Evolutionary conservation across 345 rosid genomes (phyloP).

Genomic region (Clarkia xantiana): DNA sequence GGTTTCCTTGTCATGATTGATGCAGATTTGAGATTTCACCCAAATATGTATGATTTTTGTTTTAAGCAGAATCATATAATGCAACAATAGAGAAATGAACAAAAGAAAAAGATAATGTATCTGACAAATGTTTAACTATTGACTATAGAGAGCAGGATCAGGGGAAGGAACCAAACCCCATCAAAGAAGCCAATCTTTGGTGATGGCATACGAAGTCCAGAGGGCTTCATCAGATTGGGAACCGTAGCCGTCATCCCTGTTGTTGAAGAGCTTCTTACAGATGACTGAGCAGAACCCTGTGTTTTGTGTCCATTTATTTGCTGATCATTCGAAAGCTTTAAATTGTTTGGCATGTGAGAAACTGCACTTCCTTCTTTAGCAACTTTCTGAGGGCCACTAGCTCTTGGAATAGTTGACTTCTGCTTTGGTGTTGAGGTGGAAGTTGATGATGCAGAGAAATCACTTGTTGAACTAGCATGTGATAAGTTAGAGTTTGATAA

Average conservation of each 20-base stretch:
- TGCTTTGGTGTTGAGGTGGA: slow-evolving; percentile 41
- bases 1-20: background rate
- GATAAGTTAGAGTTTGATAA: slow-evolving; percentile 29
- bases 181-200: slow-evolving; percentile 95
- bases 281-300: slow-evolving; percentile 12
- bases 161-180: slow-evolving; percentile 46
- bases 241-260: slow-evolving; percentile 14
- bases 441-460: slow-evolving; percentile 54
- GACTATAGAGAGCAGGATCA: slow-evolving; percentile 3
- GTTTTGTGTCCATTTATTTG: slow-evolving; percentile 19
- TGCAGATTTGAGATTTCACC: background rate
- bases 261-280: slow-evolving; percentile 21
- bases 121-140: slow-evolving; percentile 4
- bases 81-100: too few relatives aligned
- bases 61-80: slow-evolving; percentile 1
- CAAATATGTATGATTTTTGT: background rate
- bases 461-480: slow-evolving; percentile 61
- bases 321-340: slow-evolving; percentile 14
- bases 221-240: slow-evolving; percentile 38
- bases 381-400: slow-evolving; percentile 14
- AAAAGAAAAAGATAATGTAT: too few relatives aligned
- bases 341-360: slow-evolving; percentile 20
- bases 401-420: slow-evolving; percentile 25
- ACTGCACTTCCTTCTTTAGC: background rate
- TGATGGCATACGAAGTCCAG: slow-evolving; percentile 89